Conservation (phyloP, 1,139 yeast genomes). For the Geotrichum cucujoidarum region DNA sequence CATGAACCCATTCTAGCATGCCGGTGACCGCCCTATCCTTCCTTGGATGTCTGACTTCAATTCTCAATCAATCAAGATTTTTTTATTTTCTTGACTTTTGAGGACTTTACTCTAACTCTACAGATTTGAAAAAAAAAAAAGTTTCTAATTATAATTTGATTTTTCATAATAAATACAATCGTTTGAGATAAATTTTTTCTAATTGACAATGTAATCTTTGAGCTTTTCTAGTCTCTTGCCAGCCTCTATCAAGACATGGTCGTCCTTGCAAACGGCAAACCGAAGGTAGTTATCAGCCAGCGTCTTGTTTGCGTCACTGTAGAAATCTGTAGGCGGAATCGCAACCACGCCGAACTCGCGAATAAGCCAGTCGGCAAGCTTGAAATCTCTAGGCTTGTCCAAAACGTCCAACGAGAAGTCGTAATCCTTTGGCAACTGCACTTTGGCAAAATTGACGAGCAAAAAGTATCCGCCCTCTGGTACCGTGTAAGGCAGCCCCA, state of each 20-base stretch:
- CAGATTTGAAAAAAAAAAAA: background rate
- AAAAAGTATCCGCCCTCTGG: constrained; percentile 95
- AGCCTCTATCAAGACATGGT: constrained; percentile 71
- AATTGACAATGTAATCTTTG: constrained; percentile 53
- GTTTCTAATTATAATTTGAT: background rate
- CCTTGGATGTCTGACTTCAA: constrained; percentile 63
- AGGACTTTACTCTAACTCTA: background rate
- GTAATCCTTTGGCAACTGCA: constrained; percentile 70
- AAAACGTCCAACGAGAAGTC: constrained; percentile 65
- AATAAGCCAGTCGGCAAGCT: constrained; percentile 86
- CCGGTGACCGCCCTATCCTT: constrained; percentile 73
- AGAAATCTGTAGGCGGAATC: constrained; percentile 93
- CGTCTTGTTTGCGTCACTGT: constrained; percentile 62
- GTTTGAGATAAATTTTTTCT: no score
- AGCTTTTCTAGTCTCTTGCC: constrained; percentile 66
- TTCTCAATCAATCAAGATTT: constrained; percentile 1
- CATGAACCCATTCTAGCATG: constrained; percentile 73
- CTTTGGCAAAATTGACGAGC: constrained; percentile 77
- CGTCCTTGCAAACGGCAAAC: constrained; percentile 95
- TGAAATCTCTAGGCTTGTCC: constrained; percentile 74
- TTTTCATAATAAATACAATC: background rate
- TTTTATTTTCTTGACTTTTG: background rate
- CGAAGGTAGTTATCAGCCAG: constrained; percentile 81
- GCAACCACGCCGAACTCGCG: constrained; percentile 91
- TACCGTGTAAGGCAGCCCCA: constrained; percentile 78